Conservation (phyloP, 768 basidiomycete species). For the Austroboletus festivus region DNA sequence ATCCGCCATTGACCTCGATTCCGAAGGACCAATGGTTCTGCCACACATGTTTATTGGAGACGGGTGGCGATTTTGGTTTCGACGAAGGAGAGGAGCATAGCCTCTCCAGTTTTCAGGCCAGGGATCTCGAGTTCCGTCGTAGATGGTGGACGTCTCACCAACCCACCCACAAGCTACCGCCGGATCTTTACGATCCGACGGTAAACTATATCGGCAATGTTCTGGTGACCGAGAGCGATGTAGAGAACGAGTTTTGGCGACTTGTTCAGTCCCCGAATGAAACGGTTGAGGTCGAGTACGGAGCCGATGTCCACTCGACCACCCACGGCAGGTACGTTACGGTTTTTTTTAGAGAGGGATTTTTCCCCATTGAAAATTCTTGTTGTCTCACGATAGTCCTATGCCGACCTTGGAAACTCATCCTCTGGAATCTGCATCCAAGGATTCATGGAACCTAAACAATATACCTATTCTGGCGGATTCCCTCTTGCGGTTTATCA, state of each 20-base stretch:
- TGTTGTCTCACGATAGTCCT: conserved; percentile 49
- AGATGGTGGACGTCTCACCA: conserved; percentile 86
- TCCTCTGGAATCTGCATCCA: conserved; percentile 81
- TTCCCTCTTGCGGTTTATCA: conserved; percentile 93
- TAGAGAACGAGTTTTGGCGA: conserved; percentile 96
- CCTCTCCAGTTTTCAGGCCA: conserved; percentile 85
- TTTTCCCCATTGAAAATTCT: conserved; percentile 29
- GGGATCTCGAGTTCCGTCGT: conserved; percentile 84
- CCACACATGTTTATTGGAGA: conserved; percentile 83
- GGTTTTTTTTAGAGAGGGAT: conserved; percentile 9
- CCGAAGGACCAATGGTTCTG: conserved; percentile 98
- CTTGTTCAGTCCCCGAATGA: conserved; percentile 86
- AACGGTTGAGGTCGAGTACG: conserved; percentile 97
- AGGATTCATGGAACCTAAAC: conserved; percentile 96
- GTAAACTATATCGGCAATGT: conserved; percentile 56
- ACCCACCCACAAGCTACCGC: conserved; percentile 36
- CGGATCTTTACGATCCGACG: conserved; percentile 46
- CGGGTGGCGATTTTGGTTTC: conserved; percentile 95
- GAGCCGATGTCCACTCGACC: conserved; percentile 97
- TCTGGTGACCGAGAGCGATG: conserved; percentile 81
- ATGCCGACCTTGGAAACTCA: conserved; percentile 96
- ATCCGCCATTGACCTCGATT: conserved; percentile 80
- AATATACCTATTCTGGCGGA: conserved; percentile 93
- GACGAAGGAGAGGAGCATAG: conserved; percentile 97
- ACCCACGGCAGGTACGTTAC: conserved; percentile 88